Percentiles rank a stretch among this genome's conserved stretches.
phyloP scores from a whole-genome alignment of 2,329 filamentous ascomycete genomes.

The Dothistroma septosporum region DNA sequence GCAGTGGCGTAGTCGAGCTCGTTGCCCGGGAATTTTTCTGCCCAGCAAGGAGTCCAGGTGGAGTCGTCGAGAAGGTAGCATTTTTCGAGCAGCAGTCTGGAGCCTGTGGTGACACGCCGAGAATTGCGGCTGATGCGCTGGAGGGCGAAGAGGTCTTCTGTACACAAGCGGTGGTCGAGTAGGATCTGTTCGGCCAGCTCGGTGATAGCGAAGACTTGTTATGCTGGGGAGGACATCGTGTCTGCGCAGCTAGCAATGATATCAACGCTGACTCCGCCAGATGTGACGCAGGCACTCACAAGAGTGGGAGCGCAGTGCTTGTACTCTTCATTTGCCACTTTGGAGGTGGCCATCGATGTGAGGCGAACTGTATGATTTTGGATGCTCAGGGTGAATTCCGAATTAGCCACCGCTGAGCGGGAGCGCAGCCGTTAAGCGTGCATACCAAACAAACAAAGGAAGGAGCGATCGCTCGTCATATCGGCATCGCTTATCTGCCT shows the following conservation, averaged over 20 bases:
- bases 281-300: too few species aligned
- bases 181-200: slow-evolving; percentile 13
- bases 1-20: neutral
- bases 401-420: neutral
- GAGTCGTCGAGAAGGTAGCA: too few species aligned
- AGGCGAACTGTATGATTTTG: neutral
- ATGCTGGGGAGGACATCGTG: neutral
- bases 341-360: too few species aligned
- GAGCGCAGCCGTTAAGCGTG: neutral
- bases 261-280: neutral
- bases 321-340: too few species aligned
- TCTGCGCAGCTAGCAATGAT: neutral
- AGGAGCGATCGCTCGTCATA: neutral
- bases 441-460: neutral
- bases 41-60: too few species aligned
- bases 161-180: neutral
- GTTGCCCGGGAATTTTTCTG: too few species aligned
- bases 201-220: slow-evolving; percentile 4
- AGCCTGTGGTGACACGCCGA: neutral
- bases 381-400: neutral
- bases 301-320: too few species aligned
- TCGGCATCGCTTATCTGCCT: too few species aligned
- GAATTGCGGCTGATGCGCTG: slow-evolving; percentile 2
- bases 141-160: slow-evolving; percentile 1
- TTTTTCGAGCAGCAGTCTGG: neutral